Evolutionary conservation across 108 stramenopile genomes (phyloP).

Genomic region (Skeletonema tropicum): DNA sequence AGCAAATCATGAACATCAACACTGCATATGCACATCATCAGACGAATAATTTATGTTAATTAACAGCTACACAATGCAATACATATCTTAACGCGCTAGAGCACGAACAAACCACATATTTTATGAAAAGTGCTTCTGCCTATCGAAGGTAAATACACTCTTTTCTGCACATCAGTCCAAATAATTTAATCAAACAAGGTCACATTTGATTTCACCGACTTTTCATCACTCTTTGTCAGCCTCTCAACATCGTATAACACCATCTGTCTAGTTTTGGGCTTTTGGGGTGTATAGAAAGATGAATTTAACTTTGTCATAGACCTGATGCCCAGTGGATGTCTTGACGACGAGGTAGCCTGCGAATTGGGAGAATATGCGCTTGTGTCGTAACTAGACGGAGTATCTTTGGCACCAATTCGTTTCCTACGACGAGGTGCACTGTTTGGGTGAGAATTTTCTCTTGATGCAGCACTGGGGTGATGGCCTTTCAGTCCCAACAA

Average conservation of each 20-base stretch:
- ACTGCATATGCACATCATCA: not conserved
- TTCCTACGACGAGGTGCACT: conserved; percentile 1
- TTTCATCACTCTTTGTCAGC: conserved; percentile 14
- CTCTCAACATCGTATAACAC: conserved; percentile 17
- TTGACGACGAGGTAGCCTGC: conserved; percentile 15
- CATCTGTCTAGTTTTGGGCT: conserved; percentile 19
- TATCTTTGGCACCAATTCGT: not conserved
- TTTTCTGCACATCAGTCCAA: not conserved
- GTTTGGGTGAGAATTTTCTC: conserved; percentile 32
- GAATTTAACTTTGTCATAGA: conserved; percentile 25
- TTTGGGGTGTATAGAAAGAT: conserved; percentile 27
- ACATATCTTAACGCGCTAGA: not conserved
- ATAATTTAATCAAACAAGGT: not conserved
- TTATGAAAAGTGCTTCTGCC: not conserved
- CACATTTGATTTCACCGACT: not conserved
- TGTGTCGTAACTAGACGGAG: not conserved
- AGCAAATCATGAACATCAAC: no score
- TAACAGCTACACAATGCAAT: not conserved
- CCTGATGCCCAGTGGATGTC: conserved; percentile 28
- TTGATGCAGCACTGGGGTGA: conserved; percentile 19
- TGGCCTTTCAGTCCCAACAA: conserved; percentile 36
- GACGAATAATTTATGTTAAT: conserved; percentile 1
- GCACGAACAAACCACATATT: not conserved
- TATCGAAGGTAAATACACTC: not conserved
- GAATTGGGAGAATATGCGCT: not conserved